A percentile compares a stretch with the other conserved stretches of the same genome.
Evolutionary conservation across 345 rosid species (phyloP).

Genomic region (Brassica cretica): DNA sequence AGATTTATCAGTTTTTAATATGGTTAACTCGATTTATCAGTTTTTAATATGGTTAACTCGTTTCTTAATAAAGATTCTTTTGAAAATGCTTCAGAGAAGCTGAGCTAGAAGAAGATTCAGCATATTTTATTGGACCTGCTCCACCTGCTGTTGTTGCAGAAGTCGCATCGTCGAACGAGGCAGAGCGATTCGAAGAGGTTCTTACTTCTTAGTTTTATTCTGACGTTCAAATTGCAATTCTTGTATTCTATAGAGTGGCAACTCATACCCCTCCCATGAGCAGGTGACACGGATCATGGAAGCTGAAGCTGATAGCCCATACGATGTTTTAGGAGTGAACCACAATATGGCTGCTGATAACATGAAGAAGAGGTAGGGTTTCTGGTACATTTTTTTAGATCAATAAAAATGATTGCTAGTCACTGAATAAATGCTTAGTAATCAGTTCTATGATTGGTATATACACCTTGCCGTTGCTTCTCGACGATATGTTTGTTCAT

Average conservation of each 20-base stretch:
- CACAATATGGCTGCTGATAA: constrained; percentile 68
- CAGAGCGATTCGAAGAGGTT: constrained; percentile 97
- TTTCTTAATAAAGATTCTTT: background rate
- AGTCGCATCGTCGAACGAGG: constrained; percentile 86
- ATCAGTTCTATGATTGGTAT: constrained; percentile 12
- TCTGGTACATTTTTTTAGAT: constrained; percentile 19
- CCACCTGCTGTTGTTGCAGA: constrained; percentile 91
- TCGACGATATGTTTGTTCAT: background rate
- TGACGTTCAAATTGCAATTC: background rate
- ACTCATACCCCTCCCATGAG: constrained; percentile 16
- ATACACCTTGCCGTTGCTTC: constrained; percentile 8
- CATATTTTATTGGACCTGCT: constrained; percentile 81
- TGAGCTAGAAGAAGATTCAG: constrained; percentile 80
- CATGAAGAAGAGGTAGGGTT: constrained; percentile 76
- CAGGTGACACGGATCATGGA: constrained; percentile 91
- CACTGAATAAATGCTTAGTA: background rate
- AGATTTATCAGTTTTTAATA: background rate
- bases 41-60: background rate
- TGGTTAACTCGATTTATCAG: background rate
- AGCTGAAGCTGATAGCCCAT: constrained; percentile 66
- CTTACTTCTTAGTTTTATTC: constrained; percentile 19
- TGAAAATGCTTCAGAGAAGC: constrained; percentile 57
- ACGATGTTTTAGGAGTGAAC: constrained; percentile 78
- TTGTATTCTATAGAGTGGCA: constrained; percentile 1
- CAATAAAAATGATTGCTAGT: constrained; percentile 1